Percentiles rank a stretch among this genome's conserved stretches.
These are phyloP conservation scores for Globisporangium carolinianum DNA, from an alignment of 352 stramenopile genomes.

Conservation along the genomic window DNA sequence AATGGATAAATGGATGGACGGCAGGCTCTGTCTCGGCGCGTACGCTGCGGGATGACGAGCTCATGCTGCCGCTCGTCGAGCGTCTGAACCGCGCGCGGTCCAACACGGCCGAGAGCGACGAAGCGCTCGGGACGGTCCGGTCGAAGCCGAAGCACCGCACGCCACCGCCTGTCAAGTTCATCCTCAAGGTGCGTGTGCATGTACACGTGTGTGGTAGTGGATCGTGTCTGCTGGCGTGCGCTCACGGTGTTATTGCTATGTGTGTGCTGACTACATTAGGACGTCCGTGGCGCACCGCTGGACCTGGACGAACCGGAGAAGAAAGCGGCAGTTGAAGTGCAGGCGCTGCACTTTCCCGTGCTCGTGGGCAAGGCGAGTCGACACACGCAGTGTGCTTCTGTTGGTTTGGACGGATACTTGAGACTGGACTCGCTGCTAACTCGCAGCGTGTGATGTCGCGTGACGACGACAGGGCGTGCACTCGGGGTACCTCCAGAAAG, in stretches of 20 bases:
- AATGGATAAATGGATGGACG: no score
- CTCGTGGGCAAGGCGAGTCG: slow-evolving; percentile 60
- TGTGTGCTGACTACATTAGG: slow-evolving; percentile 15
- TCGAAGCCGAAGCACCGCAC: slow-evolving; percentile 55
- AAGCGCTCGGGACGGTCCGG: slow-evolving; percentile 36
- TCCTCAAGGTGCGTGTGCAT: slow-evolving; percentile 51
- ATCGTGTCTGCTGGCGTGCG: not conserved
- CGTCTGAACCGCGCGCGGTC: slow-evolving; percentile 48
- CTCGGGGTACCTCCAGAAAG: slow-evolving; percentile 77
- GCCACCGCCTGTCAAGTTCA: slow-evolving; percentile 67
- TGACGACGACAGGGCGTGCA: slow-evolving; percentile 41
- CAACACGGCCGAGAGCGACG: slow-evolving; percentile 33
- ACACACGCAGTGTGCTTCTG: not conserved
- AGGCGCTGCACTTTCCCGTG: slow-evolving; percentile 54
- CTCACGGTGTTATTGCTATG: no score
- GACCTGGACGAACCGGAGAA: slow-evolving; percentile 49
- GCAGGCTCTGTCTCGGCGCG: slow-evolving; percentile 49
- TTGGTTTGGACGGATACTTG: no score
- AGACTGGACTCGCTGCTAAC: not conserved
- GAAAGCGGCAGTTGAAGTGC: slow-evolving; percentile 22
- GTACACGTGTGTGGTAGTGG: not conserved
- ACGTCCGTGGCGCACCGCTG: slow-evolving; percentile 60
- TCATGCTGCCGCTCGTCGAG: slow-evolving; percentile 70
- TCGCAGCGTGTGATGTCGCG: no score
- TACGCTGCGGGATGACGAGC: slow-evolving; percentile 72